These are phyloP conservation scores for Saccharomyces hybrid DNA, from an alignment of 1,139 yeast species.

Conservation along the genomic window DNA sequence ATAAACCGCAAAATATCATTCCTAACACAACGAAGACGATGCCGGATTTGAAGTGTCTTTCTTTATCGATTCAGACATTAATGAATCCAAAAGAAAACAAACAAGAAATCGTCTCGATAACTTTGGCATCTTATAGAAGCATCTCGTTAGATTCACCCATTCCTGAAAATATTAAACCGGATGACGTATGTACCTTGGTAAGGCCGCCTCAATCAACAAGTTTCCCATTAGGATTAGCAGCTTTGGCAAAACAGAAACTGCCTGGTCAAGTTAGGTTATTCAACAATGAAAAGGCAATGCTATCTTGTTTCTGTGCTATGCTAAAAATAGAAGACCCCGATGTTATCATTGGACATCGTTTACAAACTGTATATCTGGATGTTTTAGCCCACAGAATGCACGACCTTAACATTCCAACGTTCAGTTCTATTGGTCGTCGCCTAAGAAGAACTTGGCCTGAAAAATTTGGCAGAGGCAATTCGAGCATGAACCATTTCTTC, in stretches of 20 bases:
- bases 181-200: conserved; percentile 57
- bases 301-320: conserved; percentile 65
- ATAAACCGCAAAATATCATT: conserved; percentile 42
- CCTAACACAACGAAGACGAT: conserved; percentile 43
- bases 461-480: conserved; percentile 49
- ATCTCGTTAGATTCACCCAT: conserved; percentile 70
- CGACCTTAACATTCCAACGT: conserved; percentile 61
- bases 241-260: conserved; percentile 27
- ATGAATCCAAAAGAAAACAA: conserved; percentile 63
- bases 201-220: conserved; percentile 76
- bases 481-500: conserved; percentile 39
- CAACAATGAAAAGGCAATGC: conserved; percentile 65
- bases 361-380: conserved; percentile 73
- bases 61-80: conserved; percentile 72
- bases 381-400: conserved; percentile 76
- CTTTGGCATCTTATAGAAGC: conserved; percentile 59
- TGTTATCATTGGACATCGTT: conserved; percentile 76
- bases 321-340: conserved; percentile 80
- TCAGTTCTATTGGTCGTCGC: conserved; percentile 83
- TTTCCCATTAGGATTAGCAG: conserved; percentile 29
- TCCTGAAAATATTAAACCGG: conserved; percentile 47
- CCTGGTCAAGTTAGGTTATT: conserved; percentile 43
- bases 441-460: conserved; percentile 70
- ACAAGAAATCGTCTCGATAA: conserved; percentile 82
- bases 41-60: conserved; percentile 64